Conservation (phyloP, 108 stramenopile species). For the Nitzschia sp. region DNA sequence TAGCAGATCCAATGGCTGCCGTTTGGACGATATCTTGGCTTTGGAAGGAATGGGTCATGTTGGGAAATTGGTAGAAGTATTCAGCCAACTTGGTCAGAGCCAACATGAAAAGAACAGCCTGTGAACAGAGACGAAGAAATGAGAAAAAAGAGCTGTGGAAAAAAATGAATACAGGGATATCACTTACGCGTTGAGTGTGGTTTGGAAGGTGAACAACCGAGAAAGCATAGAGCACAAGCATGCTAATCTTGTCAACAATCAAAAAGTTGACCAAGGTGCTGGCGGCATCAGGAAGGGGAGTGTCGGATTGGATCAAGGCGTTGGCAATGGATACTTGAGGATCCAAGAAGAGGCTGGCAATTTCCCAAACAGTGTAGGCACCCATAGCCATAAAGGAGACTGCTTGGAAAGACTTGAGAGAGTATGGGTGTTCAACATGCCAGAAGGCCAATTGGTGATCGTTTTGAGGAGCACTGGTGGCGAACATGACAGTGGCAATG, state of each 20-base stretch:
- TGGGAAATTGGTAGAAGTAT: slow-evolving; percentile 11
- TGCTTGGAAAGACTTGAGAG: slow-evolving; percentile 3
- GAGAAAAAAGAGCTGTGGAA: neutral
- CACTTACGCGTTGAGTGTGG: slow-evolving; percentile 10
- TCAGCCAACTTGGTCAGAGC: slow-evolving; percentile 18
- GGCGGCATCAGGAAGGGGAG: slow-evolving; percentile 13
- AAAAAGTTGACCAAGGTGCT: slow-evolving; percentile 31
- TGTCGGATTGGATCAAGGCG: slow-evolving; percentile 7
- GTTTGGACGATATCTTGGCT: neutral
- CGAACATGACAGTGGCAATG: slow-evolving; percentile 16
- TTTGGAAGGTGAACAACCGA: slow-evolving; percentile 17
- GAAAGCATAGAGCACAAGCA: slow-evolving; percentile 22
- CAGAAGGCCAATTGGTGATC: slow-evolving; percentile 12
- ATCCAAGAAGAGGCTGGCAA: slow-evolving; percentile 4
- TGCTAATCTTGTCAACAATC: slow-evolving; percentile 28
- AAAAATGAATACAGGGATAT: neutral
- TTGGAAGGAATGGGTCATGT: slow-evolving; percentile 20
- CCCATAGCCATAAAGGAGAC: slow-evolving; percentile 9
- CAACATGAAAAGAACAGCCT: slow-evolving; percentile 4
- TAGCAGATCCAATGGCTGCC: slow-evolving; percentile 13
- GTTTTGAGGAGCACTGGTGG: slow-evolving; percentile 18
- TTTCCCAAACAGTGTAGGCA: slow-evolving; percentile 11
- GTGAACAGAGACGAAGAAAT: neutral
- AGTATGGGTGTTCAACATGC: neutral
- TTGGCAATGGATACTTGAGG: slow-evolving; percentile 7